phyloP scores from a whole-genome alignment of 23 red algal species.

The Gracilaria caudata region DNA sequence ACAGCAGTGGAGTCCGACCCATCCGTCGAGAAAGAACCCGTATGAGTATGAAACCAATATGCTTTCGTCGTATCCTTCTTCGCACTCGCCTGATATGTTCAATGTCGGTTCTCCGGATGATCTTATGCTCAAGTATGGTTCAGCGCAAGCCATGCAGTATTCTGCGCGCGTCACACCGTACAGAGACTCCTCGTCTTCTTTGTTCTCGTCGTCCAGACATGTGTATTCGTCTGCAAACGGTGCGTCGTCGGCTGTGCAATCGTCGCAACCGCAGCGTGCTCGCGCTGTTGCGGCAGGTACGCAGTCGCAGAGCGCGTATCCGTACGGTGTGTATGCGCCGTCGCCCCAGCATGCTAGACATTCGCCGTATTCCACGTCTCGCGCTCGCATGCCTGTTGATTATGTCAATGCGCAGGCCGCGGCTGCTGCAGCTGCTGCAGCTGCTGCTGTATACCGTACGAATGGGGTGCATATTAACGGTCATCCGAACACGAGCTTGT shows the following conservation, averaged over 20 bases:
- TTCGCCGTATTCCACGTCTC: background rate
- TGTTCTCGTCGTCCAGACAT: slow-evolving; percentile 1
- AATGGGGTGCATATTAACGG: slow-evolving; percentile 59
- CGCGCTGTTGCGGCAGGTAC: background rate
- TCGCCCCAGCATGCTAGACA: slow-evolving; percentile 1
- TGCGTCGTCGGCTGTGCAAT: background rate
- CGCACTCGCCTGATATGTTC: slow-evolving; percentile 12
- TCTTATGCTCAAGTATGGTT: slow-evolving; percentile 30
- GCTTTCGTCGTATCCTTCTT: slow-evolving; percentile 2
- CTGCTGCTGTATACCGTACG: slow-evolving; percentile 59
- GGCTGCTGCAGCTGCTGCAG: slow-evolving; percentile 57
- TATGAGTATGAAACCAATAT: slow-evolving; percentile 6
- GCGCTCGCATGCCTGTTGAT: slow-evolving; percentile 25
- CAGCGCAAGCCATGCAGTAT: slow-evolving; percentile 24
- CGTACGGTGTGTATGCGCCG: slow-evolving; percentile 23
- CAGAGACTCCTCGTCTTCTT: slow-evolving; percentile 11
- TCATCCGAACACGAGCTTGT: background rate
- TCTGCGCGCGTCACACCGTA: background rate
- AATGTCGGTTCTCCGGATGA: slow-evolving; percentile 5
- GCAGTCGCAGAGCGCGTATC: background rate
- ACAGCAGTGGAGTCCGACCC: slow-evolving; percentile 18
- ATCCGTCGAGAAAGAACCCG: slow-evolving; percentile 3
- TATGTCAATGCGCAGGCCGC: slow-evolving; percentile 67
- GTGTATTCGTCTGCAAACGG: background rate
- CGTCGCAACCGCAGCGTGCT: slow-evolving; percentile 24